Conservation (phyloP, 176 grass and related monocot species). For the Cenchrus fungigraminus region DNA sequence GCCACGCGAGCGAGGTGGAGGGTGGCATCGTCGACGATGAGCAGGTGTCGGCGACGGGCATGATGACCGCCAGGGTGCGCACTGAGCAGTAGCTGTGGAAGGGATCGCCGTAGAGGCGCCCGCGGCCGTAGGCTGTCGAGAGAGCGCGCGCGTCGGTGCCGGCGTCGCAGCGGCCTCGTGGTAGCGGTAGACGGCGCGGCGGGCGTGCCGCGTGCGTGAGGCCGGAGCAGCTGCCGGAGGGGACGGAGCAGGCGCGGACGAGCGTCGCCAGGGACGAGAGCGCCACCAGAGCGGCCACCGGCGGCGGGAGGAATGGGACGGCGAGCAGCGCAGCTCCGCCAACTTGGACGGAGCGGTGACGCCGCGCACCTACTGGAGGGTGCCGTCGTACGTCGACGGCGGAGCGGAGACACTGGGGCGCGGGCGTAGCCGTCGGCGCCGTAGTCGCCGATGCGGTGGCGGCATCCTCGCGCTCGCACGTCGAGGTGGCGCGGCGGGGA, state of each 20-base stretch:
- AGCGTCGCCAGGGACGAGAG: not conserved
- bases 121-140: not conserved
- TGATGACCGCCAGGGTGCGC: not conserved
- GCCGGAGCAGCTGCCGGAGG: not conserved
- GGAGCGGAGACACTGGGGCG: too few species aligned
- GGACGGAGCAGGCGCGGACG: not conserved
- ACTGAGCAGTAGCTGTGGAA: not conserved
- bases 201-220: not conserved
- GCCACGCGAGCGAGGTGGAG: too few species aligned
- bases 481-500: too few species aligned
- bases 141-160: not conserved
- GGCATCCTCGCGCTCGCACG: too few species aligned
- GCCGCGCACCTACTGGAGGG: too few species aligned
- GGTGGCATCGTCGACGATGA: too few species aligned
- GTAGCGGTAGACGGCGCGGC: not conserved
- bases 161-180: not conserved
- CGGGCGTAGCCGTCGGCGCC: too few species aligned
- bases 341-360: too few species aligned
- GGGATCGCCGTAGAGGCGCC: not conserved
- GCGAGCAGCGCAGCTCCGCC: not conserved
- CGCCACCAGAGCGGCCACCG: not conserved
- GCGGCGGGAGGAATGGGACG: conserved; percentile 8
- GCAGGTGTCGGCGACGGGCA: not conserved
- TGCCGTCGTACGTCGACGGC: too few species aligned
- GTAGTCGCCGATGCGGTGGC: too few species aligned